Evolutionary conservation across 2,329 filamentous ascomycete genomes (phyloP).

Genomic region (Coniella vitis): DNA sequence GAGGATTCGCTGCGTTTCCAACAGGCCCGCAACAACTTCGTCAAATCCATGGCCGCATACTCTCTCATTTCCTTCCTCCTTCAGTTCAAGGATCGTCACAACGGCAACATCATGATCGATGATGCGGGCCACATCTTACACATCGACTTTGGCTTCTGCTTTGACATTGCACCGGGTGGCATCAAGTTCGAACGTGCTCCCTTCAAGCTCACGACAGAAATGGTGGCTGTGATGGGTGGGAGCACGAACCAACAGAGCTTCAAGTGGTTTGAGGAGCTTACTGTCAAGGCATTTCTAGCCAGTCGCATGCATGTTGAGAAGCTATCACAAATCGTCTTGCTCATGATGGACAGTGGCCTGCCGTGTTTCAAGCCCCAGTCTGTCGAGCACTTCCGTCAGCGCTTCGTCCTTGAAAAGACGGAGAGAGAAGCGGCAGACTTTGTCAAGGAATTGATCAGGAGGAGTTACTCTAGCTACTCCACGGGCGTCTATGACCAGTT

Average conservation of each 20-base stretch:
- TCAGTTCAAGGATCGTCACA: constrained; percentile 98
- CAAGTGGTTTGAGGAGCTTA: constrained; percentile 93
- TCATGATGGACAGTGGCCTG: constrained; percentile 94
- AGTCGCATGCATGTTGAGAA: constrained; percentile 81
- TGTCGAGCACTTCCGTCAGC: constrained; percentile 82
- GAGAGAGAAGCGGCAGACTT: constrained; percentile 93
- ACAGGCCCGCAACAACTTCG: constrained; percentile 90
- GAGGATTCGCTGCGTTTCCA: constrained; percentile 94
- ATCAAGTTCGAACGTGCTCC: constrained; percentile 96
- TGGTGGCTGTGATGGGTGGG: constrained; percentile 98
- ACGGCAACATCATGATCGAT: constrained; percentile 99
- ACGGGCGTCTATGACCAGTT: constrained; percentile 98
- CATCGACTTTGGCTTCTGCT: constrained; percentile 99
- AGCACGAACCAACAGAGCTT: constrained; percentile 78
- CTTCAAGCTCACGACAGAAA: constrained; percentile 95
- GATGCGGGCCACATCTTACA: constrained; percentile 95
- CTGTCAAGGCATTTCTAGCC: constrained; percentile 90
- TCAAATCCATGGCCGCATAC: constrained; percentile 99
- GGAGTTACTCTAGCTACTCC: constrained; percentile 83
- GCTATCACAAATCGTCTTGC: constrained; percentile 77
- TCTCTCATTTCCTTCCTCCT: constrained; percentile 93
- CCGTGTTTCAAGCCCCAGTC: constrained; percentile 98
- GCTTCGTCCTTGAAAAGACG: constrained; percentile 86
- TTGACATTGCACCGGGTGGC: constrained; percentile 94
- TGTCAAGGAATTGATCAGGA: constrained; percentile 82